Evolutionary conservation across 331 rosid genomes (phyloP).

Genomic region (Ulmus americana): DNA sequence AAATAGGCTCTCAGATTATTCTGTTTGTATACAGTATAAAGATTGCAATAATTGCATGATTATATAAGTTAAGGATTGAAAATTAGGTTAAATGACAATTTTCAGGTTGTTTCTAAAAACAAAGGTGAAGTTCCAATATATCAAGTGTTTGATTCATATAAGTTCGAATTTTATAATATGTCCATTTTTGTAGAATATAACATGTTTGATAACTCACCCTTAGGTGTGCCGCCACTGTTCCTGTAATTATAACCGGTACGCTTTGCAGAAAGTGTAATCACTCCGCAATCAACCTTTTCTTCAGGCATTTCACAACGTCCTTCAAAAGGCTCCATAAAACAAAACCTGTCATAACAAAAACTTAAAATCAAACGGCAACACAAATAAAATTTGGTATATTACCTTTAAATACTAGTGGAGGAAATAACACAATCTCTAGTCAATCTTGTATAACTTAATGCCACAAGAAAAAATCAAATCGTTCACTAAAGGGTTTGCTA

Average conservation of each 20-base stretch:
- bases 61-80: too few relatives aligned
- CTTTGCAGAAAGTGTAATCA: slow-evolving; percentile 36
- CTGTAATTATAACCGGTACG: slow-evolving; percentile 29
- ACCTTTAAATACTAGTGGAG: too few relatives aligned
- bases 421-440: too few relatives aligned
- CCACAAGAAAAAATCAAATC: background rate
- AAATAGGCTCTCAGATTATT: too few relatives aligned
- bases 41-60: too few relatives aligned
- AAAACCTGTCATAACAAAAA: slow-evolving; percentile 36
- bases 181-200: background rate
- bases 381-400: background rate
- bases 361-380: background rate
- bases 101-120: too few relatives aligned
- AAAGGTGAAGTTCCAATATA: background rate
- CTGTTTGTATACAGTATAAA: too few relatives aligned
- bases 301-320: slow-evolving; percentile 37
- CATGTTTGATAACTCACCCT: background rate
- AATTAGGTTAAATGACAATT: too few relatives aligned
- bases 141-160: background rate
- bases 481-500: background rate
- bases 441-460: too few relatives aligned
- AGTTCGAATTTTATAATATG: background rate
- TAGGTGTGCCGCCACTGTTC: background rate
- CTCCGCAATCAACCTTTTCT: slow-evolving; percentile 27
- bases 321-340: slow-evolving; percentile 43